These are phyloP conservation scores for Neurospora sp. DNA, from an alignment of 495 filamentous ascomycete genomes.

Conservation along the genomic window DNA sequence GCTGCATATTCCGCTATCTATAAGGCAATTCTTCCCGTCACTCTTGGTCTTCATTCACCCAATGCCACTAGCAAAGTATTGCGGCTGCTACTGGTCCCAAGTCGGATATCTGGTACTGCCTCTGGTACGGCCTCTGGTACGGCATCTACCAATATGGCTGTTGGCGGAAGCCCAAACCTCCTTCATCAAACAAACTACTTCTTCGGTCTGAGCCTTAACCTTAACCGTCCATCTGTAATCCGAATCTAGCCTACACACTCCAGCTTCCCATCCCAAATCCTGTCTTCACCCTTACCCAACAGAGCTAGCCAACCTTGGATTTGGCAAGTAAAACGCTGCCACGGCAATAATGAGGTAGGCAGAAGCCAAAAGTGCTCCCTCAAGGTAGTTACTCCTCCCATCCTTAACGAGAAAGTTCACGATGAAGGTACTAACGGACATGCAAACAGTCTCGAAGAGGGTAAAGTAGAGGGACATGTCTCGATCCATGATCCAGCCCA, in stretches of 20 bases:
- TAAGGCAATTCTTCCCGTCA: not conserved
- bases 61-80: not conserved
- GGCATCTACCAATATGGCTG: not conserved
- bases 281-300: not conserved
- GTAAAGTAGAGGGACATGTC: constrained; percentile 79
- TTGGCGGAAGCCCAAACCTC: not conserved
- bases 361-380: constrained; percentile 65
- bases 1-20: not conserved
- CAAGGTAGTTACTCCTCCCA: constrained; percentile 71
- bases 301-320: constrained; percentile 34
- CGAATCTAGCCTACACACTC: not conserved
- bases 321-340: constrained; percentile 53
- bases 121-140: not conserved
- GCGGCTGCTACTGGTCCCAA: not conserved
- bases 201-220: not conserved
- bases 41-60: not conserved
- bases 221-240: not conserved
- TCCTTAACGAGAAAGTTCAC: constrained; percentile 78
- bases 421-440: constrained; percentile 72
- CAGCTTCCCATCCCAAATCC: not conserved
- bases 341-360: constrained; percentile 62
- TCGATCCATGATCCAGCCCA: constrained; percentile 68
- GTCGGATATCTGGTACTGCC: not conserved
- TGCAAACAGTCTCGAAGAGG: constrained; percentile 69
- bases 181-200: not conserved